Evolutionary conservation across 345 rosid genomes (phyloP).

Genomic region (Citrus glauca): DNA sequence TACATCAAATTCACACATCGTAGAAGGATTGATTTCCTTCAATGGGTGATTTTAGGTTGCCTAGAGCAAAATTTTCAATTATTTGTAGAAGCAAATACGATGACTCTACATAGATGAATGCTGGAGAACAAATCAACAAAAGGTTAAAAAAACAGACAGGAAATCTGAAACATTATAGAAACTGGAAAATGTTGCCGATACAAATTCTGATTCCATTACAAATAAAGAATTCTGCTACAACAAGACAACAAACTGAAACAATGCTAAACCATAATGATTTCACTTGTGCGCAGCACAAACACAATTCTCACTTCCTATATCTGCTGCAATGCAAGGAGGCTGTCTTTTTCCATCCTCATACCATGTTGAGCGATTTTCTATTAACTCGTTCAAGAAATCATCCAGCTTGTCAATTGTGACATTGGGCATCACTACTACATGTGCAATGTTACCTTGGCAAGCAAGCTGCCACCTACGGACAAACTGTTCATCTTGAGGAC

Average conservation of each 20-base stretch:
- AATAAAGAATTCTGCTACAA: conserved; percentile 12
- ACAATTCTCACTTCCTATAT: conserved; percentile 67
- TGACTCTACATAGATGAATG: neutral
- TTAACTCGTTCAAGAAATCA: conserved; percentile 56
- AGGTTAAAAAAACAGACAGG: neutral
- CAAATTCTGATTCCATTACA: conserved; percentile 11
- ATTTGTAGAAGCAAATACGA: neutral
- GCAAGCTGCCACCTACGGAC: conserved; percentile 95
- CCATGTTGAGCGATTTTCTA: conserved; percentile 60
- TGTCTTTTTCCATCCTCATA: conserved; percentile 37
- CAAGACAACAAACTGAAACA: conserved; percentile 5
- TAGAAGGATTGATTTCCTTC: neutral
- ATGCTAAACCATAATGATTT: conserved; percentile 7
- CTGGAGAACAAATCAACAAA: neutral
- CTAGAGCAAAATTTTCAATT: neutral
- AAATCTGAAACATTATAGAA: neutral
- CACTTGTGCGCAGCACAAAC: conserved; percentile 59
- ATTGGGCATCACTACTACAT: conserved; percentile 93
- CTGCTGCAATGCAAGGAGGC: conserved; percentile 64
- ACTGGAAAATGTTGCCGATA: neutral
- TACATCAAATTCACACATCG: neutral
- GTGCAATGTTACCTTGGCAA: conserved; percentile 83
- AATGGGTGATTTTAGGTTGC: neutral
- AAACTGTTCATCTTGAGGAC: conserved; percentile 85
- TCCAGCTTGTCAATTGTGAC: conserved; percentile 81